Evolutionary conservation across 2,329 filamentous ascomycete genomes (phyloP), one percentile per base, ranked within the genome.

Genomic region (Delphinella strobiligena): DNA sequence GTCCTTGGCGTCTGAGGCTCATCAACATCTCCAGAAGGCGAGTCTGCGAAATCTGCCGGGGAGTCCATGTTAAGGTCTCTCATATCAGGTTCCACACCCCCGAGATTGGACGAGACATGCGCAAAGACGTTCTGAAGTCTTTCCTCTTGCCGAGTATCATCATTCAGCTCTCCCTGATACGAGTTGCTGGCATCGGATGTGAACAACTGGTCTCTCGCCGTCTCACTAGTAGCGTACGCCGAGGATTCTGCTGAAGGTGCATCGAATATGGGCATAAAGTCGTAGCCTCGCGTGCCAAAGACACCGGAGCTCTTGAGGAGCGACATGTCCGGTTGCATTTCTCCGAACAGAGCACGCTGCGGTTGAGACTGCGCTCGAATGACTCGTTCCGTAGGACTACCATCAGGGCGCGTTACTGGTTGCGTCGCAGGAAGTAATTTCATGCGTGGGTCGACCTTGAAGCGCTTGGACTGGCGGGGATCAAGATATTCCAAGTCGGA

Each of bases 271-370:
- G 38, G n/a, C n/a, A 30, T 30, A 19, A 37, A 33, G 4, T 17
- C 35, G 5, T 33, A 19, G 7, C 24, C n/a, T 5, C 27, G 29
- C 15, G 15, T 36, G 4, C 43, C 43, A 18, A 45, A 39, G 4
- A 43, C 29, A n/a, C 41, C 66, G 12, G 74, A 74, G 50, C 67
- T 74, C 36, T 63, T 59, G 11, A 78, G 50, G 9, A 68, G 68
- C 15, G 73, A 74, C 7, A 12, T 27, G 12, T 27, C 22, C 19
- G 65, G 58, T 9, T 68, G 69, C 45, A 80, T 73, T 52, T 80
- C 75, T 10, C 75, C 75, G 51, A 79, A 80, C 4, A 80, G 60
- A 27, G 22, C 22, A 14, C 39, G 39, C n/a, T 27, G 27, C 15
- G 34, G 34, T 37, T 41, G 39, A 24, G 29, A 17, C 14, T 32